Percentiles rank a stretch among this genome's conserved stretches.
These are phyloP conservation scores for Chrysophaeum taylorii DNA, from an alignment of 352 stramenopile species.

Conservation along the genomic window DNA sequence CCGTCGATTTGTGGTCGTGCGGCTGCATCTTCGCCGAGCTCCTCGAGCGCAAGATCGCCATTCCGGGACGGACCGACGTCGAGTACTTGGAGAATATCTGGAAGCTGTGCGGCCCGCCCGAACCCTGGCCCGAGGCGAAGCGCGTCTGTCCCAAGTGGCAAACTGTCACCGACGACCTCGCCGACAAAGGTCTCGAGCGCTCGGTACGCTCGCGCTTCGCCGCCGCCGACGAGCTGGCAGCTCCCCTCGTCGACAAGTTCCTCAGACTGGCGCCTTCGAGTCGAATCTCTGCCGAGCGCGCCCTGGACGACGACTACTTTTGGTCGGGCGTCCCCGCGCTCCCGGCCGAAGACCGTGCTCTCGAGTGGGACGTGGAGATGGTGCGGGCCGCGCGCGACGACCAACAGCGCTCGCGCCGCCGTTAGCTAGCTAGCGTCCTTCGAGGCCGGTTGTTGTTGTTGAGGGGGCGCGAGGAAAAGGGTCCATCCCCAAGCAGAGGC, in stretches of 20 bases:
- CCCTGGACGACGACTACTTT: slow-evolving; percentile 85
- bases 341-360: not conserved
- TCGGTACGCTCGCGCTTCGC: not conserved
- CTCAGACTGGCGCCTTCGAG: slow-evolving; percentile 60
- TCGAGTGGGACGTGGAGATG: not conserved
- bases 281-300: slow-evolving; percentile 74
- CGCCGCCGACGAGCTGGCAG: not conserved
- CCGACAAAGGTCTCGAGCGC: not conserved
- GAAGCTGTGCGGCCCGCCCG: slow-evolving; percentile 68
- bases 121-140: slow-evolving; percentile 64
- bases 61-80: slow-evolving; percentile 80
- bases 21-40: slow-evolving; percentile 93
- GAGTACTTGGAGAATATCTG: slow-evolving; percentile 95
- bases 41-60: slow-evolving; percentile 75
- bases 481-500: no score
- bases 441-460: no score
- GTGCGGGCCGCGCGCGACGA: slow-evolving; percentile 6
- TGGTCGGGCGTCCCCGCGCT: slow-evolving; percentile 17
- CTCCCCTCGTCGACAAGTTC: slow-evolving; percentile 29
- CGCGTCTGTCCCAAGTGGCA: not conserved
- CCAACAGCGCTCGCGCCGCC: not conserved
- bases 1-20: slow-evolving; percentile 91
- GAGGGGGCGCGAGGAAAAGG: no score
- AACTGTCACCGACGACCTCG: not conserved
- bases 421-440: no score